phyloP scores from a whole-genome alignment of 306 rosid genomes.

The Geum urbanum region DNA sequence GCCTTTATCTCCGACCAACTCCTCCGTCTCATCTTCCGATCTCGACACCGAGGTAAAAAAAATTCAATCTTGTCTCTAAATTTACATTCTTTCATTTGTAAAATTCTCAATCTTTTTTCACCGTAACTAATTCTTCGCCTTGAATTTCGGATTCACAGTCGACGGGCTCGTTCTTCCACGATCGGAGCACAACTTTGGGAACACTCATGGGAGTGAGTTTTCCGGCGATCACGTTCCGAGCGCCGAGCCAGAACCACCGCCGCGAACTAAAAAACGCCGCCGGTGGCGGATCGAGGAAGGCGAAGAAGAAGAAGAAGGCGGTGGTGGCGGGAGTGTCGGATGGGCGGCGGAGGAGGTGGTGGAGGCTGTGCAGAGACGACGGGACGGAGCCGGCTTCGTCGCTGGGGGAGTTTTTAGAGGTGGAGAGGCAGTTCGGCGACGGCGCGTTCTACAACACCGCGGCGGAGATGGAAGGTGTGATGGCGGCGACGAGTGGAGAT shows the following conservation, averaged over 20 bases:
- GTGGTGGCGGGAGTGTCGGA: conserved; percentile 38
- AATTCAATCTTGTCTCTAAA: too few species aligned
- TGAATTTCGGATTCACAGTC: conserved; percentile 40
- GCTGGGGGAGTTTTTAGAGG: conserved; percentile 85
- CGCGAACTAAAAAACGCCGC: conserved; percentile 39
- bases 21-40: conserved; percentile 96
- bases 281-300: conserved; percentile 27
- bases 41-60: conserved; percentile 75
- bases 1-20: conserved; percentile 81
- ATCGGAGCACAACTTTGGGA: conserved; percentile 78
- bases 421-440: conserved; percentile 83
- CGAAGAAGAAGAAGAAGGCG: conserved; percentile 41
- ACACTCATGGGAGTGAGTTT: conserved; percentile 90
- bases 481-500: conserved; percentile 40
- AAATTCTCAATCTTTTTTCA: too few species aligned
- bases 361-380: conserved; percentile 77
- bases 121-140: too few species aligned
- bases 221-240: conserved; percentile 79
- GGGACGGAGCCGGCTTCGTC: conserved; percentile 68
- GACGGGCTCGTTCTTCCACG: conserved; percentile 95
- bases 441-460: conserved; percentile 70
- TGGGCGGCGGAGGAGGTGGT: conserved; percentile 76
- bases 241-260: conserved; percentile 65
- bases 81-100: too few species aligned
- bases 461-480: conserved; percentile 80